Evolutionary conservation across 2,329 filamentous ascomycete species (phyloP).

Genomic region (Epichloe aotearoae): DNA sequence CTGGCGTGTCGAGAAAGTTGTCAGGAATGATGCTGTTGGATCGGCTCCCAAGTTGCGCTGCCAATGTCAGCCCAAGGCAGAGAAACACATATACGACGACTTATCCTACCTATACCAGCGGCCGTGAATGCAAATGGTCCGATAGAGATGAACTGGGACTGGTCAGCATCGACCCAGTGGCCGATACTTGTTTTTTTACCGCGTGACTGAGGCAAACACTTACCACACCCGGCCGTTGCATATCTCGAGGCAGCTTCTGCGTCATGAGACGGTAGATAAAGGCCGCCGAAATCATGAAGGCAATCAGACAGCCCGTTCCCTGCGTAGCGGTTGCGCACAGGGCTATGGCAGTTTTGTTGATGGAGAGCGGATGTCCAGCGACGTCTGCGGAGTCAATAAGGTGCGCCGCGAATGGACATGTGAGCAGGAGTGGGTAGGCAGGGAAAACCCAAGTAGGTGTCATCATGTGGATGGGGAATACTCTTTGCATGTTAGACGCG

Average conservation of each 20-base stretch:
- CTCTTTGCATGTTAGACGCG: conserved; percentile 17
- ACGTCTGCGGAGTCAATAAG: conserved; percentile 32
- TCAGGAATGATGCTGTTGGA: conserved; percentile 29
- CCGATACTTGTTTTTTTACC: too few relatives aligned
- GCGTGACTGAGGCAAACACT: conserved; percentile 7
- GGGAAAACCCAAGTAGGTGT: conserved; percentile 83
- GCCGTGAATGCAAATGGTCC: conserved; percentile 55
- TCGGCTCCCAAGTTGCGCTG: conserved; percentile 31
- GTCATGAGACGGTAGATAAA: conserved; percentile 84
- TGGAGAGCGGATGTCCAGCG: not conserved
- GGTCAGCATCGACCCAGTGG: not conserved
- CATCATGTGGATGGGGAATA: conserved; percentile 63
- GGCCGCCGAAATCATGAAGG: conserved; percentile 69
- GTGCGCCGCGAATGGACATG: conserved; percentile 57
- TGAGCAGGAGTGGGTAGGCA: conserved; percentile 66
- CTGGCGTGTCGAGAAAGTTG: conserved; percentile 26
- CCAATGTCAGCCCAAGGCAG: not conserved
- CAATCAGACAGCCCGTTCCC: conserved; percentile 42
- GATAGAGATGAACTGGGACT: conserved; percentile 57
- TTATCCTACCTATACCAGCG: conserved; percentile 22
- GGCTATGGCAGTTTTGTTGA: conserved; percentile 31
- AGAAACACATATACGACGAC: not conserved
- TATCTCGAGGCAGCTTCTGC: conserved; percentile 67
- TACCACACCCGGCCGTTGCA: conserved; percentile 60
- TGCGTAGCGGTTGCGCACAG: conserved; percentile 37